Conservation (phyloP, 345 rosid species). For the Orychophragmus violaceus region DNA sequence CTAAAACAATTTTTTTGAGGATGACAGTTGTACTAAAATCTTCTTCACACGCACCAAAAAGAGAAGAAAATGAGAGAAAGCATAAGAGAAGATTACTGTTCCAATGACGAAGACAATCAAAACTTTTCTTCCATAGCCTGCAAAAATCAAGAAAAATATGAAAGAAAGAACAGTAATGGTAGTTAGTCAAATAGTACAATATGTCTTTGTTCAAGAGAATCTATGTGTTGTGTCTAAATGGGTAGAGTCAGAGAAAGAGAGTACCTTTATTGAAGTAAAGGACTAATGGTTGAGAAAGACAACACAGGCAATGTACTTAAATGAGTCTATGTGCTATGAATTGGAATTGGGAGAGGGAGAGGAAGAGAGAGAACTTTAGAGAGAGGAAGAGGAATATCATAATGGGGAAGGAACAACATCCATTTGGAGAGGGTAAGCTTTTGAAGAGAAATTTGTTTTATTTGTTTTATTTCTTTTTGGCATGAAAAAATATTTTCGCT, state of each 20-base stretch:
- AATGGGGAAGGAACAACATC: slow-evolving; percentile 14
- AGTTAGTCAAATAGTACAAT: slow-evolving; percentile 19
- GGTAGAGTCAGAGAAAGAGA: slow-evolving; percentile 28
- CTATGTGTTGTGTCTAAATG: slow-evolving; percentile 24
- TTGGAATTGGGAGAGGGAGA: slow-evolving; percentile 15
- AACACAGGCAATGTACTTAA: slow-evolving; percentile 39
- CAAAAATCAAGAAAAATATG: slow-evolving; percentile 13
- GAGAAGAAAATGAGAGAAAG: slow-evolving; percentile 14
- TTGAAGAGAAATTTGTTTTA: not conserved
- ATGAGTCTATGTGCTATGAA: slow-evolving; percentile 36
- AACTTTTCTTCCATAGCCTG: slow-evolving; percentile 16
- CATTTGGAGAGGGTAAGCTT: not conserved
- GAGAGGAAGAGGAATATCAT: slow-evolving; percentile 12
- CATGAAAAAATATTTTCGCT: not conserved
- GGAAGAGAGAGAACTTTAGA: not conserved
- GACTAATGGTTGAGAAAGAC: slow-evolving; percentile 50
- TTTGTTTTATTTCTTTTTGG: not conserved
- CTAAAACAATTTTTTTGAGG: slow-evolving; percentile 26
- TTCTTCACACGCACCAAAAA: slow-evolving; percentile 14
- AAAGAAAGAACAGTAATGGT: slow-evolving; percentile 6
- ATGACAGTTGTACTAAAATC: slow-evolving; percentile 31
- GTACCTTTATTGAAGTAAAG: slow-evolving; percentile 34
- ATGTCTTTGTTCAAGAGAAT: slow-evolving; percentile 34
- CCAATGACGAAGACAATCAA: slow-evolving; percentile 25
- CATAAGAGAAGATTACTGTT: slow-evolving; percentile 25